Conservation (phyloP, 768 basidiomycete species). For the Kwoniella bestiolae region DNA sequence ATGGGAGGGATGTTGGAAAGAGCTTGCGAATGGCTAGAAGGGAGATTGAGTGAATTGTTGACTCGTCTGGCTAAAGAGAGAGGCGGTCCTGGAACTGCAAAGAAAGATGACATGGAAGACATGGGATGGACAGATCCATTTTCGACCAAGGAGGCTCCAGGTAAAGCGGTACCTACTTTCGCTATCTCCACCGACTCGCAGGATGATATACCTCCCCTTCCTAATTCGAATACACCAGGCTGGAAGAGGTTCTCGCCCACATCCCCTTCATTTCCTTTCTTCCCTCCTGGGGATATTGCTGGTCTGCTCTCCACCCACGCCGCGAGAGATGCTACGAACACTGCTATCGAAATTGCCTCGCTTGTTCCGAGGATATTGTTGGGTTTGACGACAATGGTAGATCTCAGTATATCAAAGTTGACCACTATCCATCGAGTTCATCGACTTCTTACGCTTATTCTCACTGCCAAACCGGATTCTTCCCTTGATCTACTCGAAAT, state of each 20-base stretch:
- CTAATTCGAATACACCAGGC: constrained; percentile 32
- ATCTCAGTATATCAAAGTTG: constrained; percentile 54
- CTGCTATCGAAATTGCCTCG: constrained; percentile 65
- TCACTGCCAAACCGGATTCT: constrained; percentile 68
- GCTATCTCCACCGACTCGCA: constrained; percentile 29
- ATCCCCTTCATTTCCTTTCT: constrained; percentile 22
- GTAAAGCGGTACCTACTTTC: constrained; percentile 27
- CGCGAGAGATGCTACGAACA: constrained; percentile 63
- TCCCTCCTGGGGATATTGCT: constrained; percentile 17
- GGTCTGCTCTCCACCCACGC: constrained; percentile 61
- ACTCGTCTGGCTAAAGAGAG: constrained; percentile 33
- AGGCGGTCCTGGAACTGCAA: constrained; percentile 28
- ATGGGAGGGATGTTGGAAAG: constrained; percentile 71
- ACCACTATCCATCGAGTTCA: constrained; percentile 63
- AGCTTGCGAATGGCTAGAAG: constrained; percentile 72
- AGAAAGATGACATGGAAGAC: constrained; percentile 13
- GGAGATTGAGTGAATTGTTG: constrained; percentile 65
- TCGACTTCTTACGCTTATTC: constrained; percentile 64
- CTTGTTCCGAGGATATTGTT: constrained; percentile 69
- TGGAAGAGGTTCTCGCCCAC: constrained; percentile 47
- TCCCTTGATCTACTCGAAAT: constrained; percentile 74
- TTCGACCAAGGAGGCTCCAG: constrained; percentile 6
- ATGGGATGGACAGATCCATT: constrained; percentile 28
- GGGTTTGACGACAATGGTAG: constrained; percentile 66
- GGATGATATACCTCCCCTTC: constrained; percentile 12